phyloP scores from a whole-genome alignment of 208 protist species.

The Leishmania guyanensis region DNA sequence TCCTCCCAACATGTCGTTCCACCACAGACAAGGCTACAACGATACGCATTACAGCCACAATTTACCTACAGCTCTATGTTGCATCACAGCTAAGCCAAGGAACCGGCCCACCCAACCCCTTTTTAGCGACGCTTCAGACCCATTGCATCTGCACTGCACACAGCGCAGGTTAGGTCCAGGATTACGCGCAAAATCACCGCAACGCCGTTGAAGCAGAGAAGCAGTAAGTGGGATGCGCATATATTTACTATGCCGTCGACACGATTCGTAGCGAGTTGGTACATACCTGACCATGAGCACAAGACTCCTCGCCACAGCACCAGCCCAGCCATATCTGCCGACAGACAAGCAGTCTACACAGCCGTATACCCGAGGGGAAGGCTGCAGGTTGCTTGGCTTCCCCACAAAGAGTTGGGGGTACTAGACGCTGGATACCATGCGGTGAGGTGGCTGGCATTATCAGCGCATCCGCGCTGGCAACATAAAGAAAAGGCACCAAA shows the following conservation, averaged over 20 bases:
- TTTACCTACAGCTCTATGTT: no score
- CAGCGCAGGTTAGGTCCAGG: no score
- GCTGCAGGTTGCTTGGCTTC: no score
- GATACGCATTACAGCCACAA: no score
- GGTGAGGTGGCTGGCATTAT: not conserved
- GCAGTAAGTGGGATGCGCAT: not conserved
- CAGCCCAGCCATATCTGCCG: not conserved
- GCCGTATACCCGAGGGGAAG: not conserved
- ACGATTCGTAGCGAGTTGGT: not conserved
- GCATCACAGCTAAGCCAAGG: no score
- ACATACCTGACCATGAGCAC: not conserved
- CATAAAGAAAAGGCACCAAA: not conserved
- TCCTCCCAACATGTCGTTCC: not conserved
- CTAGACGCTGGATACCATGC: not conserved
- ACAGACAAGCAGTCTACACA: not conserved
- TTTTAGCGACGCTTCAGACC: no score
- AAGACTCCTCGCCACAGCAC: not conserved
- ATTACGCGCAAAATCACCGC: no score
- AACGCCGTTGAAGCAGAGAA: no score
- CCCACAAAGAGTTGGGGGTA: no score
- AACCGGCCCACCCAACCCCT: no score
- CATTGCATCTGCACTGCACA: no score
- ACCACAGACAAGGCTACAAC: not conserved
- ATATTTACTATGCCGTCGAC: not conserved
- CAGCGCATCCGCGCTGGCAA: not conserved